Percentiles rank a stretch among this genome's conserved stretches.
These are phyloP conservation scores for Rubroshorea leprosula DNA, from an alignment of 345 rosid genomes.

Conservation along the genomic window DNA sequence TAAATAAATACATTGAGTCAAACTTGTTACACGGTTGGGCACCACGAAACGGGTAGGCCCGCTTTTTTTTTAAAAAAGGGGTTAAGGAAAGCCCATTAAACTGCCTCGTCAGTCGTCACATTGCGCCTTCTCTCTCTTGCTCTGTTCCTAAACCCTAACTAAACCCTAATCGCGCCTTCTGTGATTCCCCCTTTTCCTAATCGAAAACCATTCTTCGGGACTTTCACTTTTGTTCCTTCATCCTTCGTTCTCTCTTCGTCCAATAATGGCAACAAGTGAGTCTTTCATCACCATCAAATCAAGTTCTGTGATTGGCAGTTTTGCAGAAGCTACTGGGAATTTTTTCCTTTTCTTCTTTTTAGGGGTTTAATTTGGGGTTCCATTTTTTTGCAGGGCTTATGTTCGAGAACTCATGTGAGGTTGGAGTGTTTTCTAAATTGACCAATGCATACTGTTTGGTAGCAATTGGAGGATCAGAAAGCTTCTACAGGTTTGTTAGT, in stretches of 20 bases:
- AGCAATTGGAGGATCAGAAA: conserved; percentile 61
- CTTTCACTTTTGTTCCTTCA: not conserved
- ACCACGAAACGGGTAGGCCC: not conserved
- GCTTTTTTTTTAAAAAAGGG: no score
- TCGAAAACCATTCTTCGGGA: not conserved
- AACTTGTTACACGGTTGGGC: not conserved
- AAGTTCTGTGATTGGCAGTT: not conserved
- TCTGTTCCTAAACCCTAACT: not conserved
- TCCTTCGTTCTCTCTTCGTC: not conserved
- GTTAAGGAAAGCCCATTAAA: not conserved
- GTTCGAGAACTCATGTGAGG: conserved; percentile 81
- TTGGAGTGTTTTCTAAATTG: conserved; percentile 82
- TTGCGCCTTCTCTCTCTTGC: not conserved
- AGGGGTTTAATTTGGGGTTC: not conserved
- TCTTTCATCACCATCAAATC: not conserved
- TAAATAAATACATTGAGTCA: not conserved
- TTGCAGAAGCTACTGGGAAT: no score
- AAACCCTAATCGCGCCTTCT: not conserved
- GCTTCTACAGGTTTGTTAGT: conserved; percentile 67
- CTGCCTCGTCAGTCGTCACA: no score
- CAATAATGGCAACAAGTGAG: not conserved
- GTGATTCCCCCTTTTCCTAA: not conserved
- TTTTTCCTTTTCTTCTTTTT: no score
- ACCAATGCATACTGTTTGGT: conserved; percentile 89
- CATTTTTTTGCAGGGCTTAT: conserved; percentile 53